Conservation (phyloP, 306 rosid species). For the Dryas octopetala region DNA sequence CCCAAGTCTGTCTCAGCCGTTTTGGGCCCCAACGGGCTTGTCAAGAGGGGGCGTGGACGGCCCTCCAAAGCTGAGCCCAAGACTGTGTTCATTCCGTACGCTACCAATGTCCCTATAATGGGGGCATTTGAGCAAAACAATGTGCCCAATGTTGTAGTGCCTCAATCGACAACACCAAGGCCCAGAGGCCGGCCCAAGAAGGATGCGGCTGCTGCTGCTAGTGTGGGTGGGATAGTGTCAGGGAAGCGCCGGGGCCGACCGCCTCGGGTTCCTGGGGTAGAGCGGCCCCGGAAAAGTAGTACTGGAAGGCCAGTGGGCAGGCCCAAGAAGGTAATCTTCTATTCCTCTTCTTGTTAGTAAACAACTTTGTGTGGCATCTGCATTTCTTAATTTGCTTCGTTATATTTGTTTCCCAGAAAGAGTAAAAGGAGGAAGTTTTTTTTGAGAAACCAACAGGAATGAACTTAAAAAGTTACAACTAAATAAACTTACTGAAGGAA, state of each 20-base stretch:
- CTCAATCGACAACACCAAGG: constrained; percentile 19
- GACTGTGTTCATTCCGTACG: constrained; percentile 53
- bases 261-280: constrained; percentile 21
- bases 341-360: not conserved
- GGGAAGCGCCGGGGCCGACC: constrained; percentile 40
- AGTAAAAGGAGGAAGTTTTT: no score
- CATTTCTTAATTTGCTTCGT: not conserved
- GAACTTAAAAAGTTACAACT: no score
- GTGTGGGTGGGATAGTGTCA: constrained; percentile 9
- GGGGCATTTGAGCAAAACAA: constrained; percentile 28
- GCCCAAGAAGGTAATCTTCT: constrained; percentile 65
- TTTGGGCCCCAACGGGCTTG: constrained; percentile 19
- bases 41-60: constrained; percentile 66
- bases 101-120: constrained; percentile 34
- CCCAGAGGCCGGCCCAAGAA: constrained; percentile 70
- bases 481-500: no score
- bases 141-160: not conserved
- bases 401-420: not conserved
- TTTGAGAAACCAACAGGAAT: no score
- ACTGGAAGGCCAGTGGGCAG: constrained; percentile 70
- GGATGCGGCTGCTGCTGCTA: constrained; percentile 16
- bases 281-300: constrained; percentile 14
- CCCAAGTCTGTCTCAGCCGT: constrained; percentile 26
- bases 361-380: not conserved
- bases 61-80: constrained; percentile 54